A percentile compares a stretch with the other conserved stretches of the same genome.
These are phyloP conservation scores for Macrophomina phaseolina DNA, from an alignment of 2,329 filamentous ascomycete species.

Conservation along the genomic window DNA sequence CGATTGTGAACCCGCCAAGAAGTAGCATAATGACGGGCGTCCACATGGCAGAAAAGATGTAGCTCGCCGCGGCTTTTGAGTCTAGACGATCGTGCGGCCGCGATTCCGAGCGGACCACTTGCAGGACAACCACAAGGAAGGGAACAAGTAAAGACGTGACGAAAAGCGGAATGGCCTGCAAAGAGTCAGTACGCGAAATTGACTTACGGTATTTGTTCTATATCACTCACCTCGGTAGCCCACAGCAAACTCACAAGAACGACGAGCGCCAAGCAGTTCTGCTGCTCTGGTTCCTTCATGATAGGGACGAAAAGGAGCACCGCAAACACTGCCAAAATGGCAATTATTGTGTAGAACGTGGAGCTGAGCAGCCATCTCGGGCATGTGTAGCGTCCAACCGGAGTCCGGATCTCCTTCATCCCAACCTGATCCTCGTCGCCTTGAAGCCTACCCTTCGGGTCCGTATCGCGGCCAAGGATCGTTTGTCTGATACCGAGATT, in stretches of 20 bases:
- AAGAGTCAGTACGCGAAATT: not conserved
- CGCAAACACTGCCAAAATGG: conserved; percentile 74
- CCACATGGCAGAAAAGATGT: conserved; percentile 97
- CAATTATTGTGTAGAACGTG: conserved; percentile 77
- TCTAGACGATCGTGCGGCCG: conserved; percentile 72
- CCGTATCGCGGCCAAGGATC: conserved; percentile 76
- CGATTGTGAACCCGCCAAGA: conserved; percentile 93
- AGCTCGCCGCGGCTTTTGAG: conserved; percentile 80
- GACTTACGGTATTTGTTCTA: not conserved
- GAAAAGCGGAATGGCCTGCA: conserved; percentile 88
- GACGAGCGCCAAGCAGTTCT: conserved; percentile 93
- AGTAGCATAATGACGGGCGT: conserved; percentile 98
- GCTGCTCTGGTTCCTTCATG: conserved; percentile 85
- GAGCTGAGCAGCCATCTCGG: conserved; percentile 85
- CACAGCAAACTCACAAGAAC: conserved; percentile 92
- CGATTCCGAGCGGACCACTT: conserved; percentile 80
- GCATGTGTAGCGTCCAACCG: conserved; percentile 75
- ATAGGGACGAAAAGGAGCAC: conserved; percentile 77
- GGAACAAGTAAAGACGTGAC: conserved; percentile 94
- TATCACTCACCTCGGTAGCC: conserved; percentile 79
- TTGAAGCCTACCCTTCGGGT: conserved; percentile 73
- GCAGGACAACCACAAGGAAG: conserved; percentile 86
- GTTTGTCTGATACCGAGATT: conserved; percentile 81
- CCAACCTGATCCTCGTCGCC: conserved; percentile 76
- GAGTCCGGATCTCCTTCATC: conserved; percentile 76